These are phyloP conservation scores for Pleomassaria siparia DNA, from an alignment of 2,329 filamentous ascomycete genomes.

Conservation along the genomic window DNA sequence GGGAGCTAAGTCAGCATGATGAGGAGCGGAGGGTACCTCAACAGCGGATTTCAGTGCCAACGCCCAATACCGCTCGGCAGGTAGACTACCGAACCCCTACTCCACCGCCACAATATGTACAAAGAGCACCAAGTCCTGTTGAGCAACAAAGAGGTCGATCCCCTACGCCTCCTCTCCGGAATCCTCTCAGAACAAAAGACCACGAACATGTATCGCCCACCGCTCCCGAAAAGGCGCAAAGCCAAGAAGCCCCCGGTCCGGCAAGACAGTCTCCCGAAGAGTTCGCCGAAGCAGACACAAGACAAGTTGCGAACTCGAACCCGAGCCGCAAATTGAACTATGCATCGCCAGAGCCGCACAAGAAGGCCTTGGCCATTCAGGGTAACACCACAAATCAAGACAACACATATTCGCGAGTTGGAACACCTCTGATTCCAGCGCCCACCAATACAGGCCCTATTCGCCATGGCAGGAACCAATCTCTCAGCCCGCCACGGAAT, in stretches of 20 bases:
- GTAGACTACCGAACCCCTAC: background rate
- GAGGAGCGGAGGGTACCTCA: constrained; percentile 21
- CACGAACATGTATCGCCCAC: background rate
- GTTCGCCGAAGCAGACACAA: constrained; percentile 46
- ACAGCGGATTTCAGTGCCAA: background rate
- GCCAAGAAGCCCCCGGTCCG: constrained; percentile 6
- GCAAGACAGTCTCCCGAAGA: constrained; percentile 43
- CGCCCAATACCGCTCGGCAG: background rate
- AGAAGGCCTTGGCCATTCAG: constrained; percentile 9
- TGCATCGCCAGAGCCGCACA: constrained; percentile 9
- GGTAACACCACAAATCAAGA: constrained; percentile 27
- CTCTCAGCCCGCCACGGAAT: constrained; percentile 64
- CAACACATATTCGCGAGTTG: constrained; percentile 27
- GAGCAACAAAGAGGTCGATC: constrained; percentile 7
- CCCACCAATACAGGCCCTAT: constrained; percentile 17
- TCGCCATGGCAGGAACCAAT: constrained; percentile 40
- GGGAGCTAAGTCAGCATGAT: constrained; percentile 30
- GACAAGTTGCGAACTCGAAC: constrained; percentile 26
- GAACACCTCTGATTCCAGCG: constrained; percentile 10
- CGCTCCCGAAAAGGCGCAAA: constrained; percentile 3
- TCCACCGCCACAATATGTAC: constrained; percentile 1
- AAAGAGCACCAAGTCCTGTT: constrained; percentile 4
- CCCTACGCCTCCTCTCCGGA: constrained; percentile 3
- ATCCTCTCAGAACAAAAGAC: background rate
- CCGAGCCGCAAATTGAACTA: constrained; percentile 19